Conservation (phyloP, 495 filamentous ascomycete genomes). For the Margaritispora aquatica region DNA sequence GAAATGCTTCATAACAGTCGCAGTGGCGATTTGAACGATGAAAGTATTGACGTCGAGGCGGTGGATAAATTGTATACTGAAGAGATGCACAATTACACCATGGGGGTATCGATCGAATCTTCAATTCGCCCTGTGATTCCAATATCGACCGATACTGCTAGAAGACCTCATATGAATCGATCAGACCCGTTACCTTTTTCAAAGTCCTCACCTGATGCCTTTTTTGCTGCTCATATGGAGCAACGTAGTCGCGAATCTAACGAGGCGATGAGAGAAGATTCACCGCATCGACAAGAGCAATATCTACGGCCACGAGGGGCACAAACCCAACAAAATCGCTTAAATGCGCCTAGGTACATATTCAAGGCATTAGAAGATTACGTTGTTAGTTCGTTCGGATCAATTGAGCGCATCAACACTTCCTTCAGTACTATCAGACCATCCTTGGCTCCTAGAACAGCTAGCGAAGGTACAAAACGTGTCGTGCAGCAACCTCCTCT, state of each 20-base stretch:
- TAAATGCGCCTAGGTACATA: constrained; percentile 30
- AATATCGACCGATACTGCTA: not conserved
- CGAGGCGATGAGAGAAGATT: not conserved
- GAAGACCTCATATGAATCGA: not conserved
- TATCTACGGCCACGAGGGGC: not conserved
- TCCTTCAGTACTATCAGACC: constrained; percentile 55
- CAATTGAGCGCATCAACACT: constrained; percentile 63
- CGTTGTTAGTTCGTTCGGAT: constrained; percentile 59
- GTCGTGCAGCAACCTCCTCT: not conserved
- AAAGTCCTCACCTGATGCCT: constrained; percentile 15
- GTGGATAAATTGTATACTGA: not conserved
- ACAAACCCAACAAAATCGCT: not conserved
- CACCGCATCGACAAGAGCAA: not conserved
- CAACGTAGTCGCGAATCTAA: not conserved
- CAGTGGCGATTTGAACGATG: not conserved
- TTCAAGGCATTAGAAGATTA: constrained; percentile 76
- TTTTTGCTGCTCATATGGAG: constrained; percentile 16
- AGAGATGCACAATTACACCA: not conserved
- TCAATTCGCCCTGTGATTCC: not conserved
- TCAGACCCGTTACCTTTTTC: constrained; percentile 13
- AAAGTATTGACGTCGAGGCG: not conserved
- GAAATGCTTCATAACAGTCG: not conserved
- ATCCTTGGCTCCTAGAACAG: constrained; percentile 24
- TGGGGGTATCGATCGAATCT: constrained; percentile 2
- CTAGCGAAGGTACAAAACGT: constrained; percentile 34